Evolutionary conservation across 805 yeast species (phyloP).

Genomic region (Komagataella ulmi): DNA sequence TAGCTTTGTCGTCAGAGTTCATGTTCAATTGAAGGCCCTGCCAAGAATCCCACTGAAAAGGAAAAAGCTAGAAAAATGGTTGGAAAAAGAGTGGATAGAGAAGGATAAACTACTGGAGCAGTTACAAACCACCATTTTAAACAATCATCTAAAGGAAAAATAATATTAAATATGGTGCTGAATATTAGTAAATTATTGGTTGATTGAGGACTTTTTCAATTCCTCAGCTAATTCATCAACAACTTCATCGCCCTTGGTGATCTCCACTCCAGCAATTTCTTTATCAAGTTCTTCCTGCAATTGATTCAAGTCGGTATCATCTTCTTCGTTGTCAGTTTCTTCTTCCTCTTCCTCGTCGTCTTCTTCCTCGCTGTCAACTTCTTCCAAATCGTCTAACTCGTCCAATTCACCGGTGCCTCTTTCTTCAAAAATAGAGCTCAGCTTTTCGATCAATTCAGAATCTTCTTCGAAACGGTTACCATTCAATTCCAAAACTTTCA

Average conservation of each 20-base stretch:
- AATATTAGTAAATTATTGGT: conserved; percentile 15
- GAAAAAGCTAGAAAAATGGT: conserved; percentile 54
- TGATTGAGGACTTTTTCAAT: conserved; percentile 33
- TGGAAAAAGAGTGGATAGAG: conserved; percentile 59
- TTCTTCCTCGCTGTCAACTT: conserved; percentile 55
- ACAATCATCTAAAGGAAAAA: conserved; percentile 1
- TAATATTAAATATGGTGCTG: conserved; percentile 1
- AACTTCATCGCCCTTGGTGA: conserved; percentile 21
- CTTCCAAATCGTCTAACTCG: conserved; percentile 92
- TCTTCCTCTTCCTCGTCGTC: conserved; percentile 49
- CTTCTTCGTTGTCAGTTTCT: conserved; percentile 37
- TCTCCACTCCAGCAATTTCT: conserved; percentile 26
- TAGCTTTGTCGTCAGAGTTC: conserved; percentile 25
- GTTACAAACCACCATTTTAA: conserved; percentile 12
- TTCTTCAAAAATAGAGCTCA: conserved; percentile 49
- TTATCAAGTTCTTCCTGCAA: conserved; percentile 42
- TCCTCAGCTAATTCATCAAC: conserved; percentile 48
- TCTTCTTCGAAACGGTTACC: conserved; percentile 94
- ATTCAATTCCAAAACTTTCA: conserved; percentile 67
- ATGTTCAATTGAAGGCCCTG: conserved; percentile 32
- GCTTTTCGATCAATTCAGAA: conserved; percentile 47
- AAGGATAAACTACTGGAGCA: conserved; percentile 43
- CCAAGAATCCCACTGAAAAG: conserved; percentile 37
- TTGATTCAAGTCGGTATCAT: conserved; percentile 36
- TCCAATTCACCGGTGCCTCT: conserved; percentile 78